Conservation (phyloP, 208 protist species). For the Porcisia hertigi region DNA sequence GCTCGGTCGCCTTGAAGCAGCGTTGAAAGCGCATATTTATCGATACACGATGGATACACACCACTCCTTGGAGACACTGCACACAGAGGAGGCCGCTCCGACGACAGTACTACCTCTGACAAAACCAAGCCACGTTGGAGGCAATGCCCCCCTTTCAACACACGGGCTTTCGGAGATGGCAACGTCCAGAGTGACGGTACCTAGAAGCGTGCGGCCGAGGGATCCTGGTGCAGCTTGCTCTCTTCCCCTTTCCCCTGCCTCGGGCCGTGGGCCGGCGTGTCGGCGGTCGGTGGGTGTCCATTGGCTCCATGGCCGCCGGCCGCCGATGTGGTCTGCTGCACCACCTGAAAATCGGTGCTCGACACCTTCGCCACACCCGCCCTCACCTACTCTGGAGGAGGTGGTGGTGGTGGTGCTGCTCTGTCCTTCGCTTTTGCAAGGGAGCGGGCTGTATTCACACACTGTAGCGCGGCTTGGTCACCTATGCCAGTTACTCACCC, state of each 20-base stretch:
- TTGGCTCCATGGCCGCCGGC: conserved; percentile 27
- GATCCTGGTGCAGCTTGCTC: not conserved
- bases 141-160: not conserved
- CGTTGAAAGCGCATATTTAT: not conserved
- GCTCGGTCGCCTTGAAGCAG: not conserved
- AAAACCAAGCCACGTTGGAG: no score
- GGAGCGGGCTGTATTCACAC: conserved; percentile 15
- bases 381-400: not conserved
- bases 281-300: conserved; percentile 18
- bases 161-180: not conserved
- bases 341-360: not conserved
- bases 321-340: not conserved
- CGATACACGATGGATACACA: conserved; percentile 16
- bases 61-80: conserved; percentile 14
- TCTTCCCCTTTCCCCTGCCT: not conserved
- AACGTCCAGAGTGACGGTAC: not conserved
- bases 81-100: not conserved
- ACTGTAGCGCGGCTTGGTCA: conserved; percentile 18
- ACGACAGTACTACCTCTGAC: not conserved
- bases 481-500: conserved; percentile 21
- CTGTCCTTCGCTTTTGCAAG: conserved; percentile 27
- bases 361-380: not conserved
- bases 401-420: conserved; percentile 23
- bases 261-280: conserved; percentile 3
- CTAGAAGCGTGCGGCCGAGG: not conserved